phyloP scores from a whole-genome alignment of 257 asterid species.

The Petunia secreta region DNA sequence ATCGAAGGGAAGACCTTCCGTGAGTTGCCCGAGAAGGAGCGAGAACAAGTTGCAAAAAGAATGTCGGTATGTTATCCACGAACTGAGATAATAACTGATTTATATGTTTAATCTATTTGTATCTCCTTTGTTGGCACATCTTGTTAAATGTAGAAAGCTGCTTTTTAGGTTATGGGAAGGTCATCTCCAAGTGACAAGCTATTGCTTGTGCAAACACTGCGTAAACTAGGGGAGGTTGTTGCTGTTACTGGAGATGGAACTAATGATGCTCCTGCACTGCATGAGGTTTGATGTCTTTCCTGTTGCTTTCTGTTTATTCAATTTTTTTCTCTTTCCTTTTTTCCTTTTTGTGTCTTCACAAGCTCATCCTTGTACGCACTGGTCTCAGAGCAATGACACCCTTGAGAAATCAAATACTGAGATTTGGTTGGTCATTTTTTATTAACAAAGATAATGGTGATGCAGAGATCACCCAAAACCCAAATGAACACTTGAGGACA shows the following conservation, averaged over 20 bases:
- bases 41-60: constrained; percentile 64
- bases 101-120: constrained; percentile 13
- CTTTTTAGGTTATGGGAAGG: constrained; percentile 84
- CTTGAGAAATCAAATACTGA: not conserved
- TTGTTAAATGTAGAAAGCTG: constrained; percentile 28
- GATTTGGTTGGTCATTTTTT: not conserved
- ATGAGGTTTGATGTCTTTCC: constrained; percentile 63
- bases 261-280: constrained; percentile 96
- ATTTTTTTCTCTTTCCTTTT: not conserved
- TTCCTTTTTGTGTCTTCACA: constrained; percentile 9
- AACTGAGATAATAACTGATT: not conserved
- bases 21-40: constrained; percentile 74
- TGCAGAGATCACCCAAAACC: not conserved
- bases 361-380: not conserved
- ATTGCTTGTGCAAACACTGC: constrained; percentile 85
- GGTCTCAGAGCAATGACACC: too few species aligned
- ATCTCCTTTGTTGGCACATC: constrained; percentile 24
- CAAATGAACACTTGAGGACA: not conserved
- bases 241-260: constrained; percentile 99
- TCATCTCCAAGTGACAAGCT: constrained; percentile 97
- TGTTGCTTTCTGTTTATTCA: constrained; percentile 18
- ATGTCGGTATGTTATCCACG: constrained; percentile 60
- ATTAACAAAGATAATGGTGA: not conserved
- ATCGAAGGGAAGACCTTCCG: constrained; percentile 88
- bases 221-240: constrained; percentile 86